Base-by-base conservation (phyloP, 768 basidiomycete species). In the Trametes maxima region DNA sequence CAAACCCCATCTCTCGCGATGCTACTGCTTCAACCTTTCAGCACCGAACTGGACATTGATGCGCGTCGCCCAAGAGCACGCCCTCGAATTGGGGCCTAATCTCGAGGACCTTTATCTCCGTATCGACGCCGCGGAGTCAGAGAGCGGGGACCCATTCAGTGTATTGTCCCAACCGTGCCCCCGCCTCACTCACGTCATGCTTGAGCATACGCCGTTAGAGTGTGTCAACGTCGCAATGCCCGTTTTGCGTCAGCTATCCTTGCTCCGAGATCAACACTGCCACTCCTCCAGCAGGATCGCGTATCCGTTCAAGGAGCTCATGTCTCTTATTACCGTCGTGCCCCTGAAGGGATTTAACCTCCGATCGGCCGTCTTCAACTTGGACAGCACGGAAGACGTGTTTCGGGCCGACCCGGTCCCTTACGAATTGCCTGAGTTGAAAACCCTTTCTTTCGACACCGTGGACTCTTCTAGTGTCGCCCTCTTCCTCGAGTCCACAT, bases 71-170 rank as follows among this genome's bases (percentile, higher is more conserved):
- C 68, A 65, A 33, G 63, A 67, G 25, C 60, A 65, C 44, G 57
- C 63, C 5, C 39, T 55, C 16, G 65, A 63, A 45, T 53, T 74
- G 19, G 71, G 73, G 0, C 71, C 70, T 1, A 49, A 63, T 6
- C 61, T 74, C 24, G 73, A 74, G 55, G 58, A 64, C n/a, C 51
- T 74, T n/a, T 67, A 68, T 35, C 54, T 74, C 45, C 63, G 71
- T 22, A 63, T 74, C 14, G 66, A 71, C 22, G 67, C 72, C 14
- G 64, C 65, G 7, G 68, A 73, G 14, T 64, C 65, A 4, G 71
- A 73, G 21, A 50, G 59, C 4, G 70, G 71, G 11, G 69, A 72
- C 12, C 68, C 73, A 11, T 67, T 72, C 24, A 58, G 63, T 45
- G 45, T 73, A 40, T 58, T 73, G 22, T 51, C 60, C 12, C 65